Conservation (phyloP, 441 rosid genomes). For the Breynia disticha region DNA sequence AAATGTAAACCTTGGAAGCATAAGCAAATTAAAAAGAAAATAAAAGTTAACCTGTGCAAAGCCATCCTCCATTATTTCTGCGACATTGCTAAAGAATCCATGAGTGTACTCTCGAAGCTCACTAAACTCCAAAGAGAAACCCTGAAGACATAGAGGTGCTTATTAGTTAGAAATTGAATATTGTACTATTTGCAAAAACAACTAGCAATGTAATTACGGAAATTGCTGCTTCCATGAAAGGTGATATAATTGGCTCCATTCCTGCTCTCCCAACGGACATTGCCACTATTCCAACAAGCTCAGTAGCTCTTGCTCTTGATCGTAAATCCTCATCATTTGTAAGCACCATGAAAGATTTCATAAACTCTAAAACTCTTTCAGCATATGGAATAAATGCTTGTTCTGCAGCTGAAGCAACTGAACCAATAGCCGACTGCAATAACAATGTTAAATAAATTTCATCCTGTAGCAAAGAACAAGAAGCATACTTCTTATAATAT, state of each 20-base stretch:
- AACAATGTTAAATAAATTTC: conserved; percentile 12
- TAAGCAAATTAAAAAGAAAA: conserved; percentile 8
- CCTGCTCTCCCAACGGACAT: conserved; percentile 84
- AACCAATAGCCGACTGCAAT: conserved; percentile 93
- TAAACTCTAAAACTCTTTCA: conserved; percentile 75
- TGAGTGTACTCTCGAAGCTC: conserved; percentile 97
- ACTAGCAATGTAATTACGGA: conserved; percentile 42
- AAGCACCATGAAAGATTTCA: conserved; percentile 94
- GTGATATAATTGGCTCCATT: conserved; percentile 76
- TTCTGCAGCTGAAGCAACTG: conserved; percentile 97
- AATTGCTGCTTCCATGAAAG: conserved; percentile 94
- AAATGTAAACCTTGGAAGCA: neutral
- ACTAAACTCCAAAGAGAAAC: conserved; percentile 86
- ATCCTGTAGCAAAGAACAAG: neutral
- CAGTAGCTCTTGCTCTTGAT: conserved; percentile 94
- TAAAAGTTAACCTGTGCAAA: conserved; percentile 58
- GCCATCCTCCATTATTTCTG: conserved; percentile 86
- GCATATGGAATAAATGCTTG: conserved; percentile 96
- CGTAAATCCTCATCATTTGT: conserved; percentile 84
- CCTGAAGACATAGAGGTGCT: conserved; percentile 36
- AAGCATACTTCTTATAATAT: neutral
- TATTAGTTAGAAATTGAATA: conserved; percentile 11
- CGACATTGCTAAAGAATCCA: conserved; percentile 96
- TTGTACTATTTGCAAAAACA: conserved; percentile 12
- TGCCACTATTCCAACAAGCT: conserved; percentile 97